Conservation (phyloP, 768 basidiomycete species). For the Lentinus brumalis region DNA sequence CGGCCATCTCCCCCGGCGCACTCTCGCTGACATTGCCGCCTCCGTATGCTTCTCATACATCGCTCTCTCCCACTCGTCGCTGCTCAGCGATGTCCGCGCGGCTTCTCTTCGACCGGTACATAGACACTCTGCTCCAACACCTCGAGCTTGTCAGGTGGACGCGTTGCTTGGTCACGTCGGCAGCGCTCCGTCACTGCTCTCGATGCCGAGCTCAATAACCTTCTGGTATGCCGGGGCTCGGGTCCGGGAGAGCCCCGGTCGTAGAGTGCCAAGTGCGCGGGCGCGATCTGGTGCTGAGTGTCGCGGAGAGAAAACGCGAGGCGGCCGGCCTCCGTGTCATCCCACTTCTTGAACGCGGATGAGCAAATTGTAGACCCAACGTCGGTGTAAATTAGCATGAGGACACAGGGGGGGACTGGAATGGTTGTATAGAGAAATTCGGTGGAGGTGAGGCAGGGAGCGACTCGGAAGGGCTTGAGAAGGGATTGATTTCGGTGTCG, state of each 20-base stretch:
- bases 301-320: no score
- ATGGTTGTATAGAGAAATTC: not conserved
- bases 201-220: no score
- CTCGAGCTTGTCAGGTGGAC: slow-evolving; percentile 30
- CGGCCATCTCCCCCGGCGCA: slow-evolving; percentile 11
- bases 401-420: no score
- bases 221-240: not conserved
- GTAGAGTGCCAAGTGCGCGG: slow-evolving; percentile 32
- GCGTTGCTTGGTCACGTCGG: not conserved
- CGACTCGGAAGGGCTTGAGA: not conserved
- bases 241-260: no score
- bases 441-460: not conserved
- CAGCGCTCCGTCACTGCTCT: not conserved
- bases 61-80: slow-evolving; percentile 15
- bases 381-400: no score
- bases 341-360: no score
- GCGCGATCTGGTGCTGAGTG: slow-evolving; percentile 6
- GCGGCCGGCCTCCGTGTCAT: slow-evolving; percentile 5
- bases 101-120: slow-evolving; percentile 22
- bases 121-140: slow-evolving; percentile 37
- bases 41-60: not conserved
- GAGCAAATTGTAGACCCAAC: no score
- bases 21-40: not conserved
- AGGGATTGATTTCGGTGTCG: not conserved
- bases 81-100: not conserved